Conservation (phyloP, 176 grass and related monocot genomes). For the Alloteropsis semialata region DNA sequence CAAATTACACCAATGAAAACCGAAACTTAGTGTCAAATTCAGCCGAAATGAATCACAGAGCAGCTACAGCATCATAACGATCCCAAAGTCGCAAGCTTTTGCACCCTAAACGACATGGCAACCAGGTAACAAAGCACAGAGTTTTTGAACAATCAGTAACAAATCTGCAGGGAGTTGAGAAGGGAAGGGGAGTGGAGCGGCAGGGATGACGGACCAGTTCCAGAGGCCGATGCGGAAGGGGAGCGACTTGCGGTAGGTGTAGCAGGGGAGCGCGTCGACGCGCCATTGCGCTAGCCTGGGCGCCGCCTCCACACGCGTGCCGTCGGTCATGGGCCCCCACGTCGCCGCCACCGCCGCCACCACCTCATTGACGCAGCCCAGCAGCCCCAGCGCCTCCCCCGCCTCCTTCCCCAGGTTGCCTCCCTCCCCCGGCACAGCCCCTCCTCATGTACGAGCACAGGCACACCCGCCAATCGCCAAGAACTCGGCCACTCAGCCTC, state of each 20-base stretch:
- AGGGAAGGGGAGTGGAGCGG: not conserved
- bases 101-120: not conserved
- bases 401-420: slow-evolving; percentile 80
- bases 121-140: not conserved
- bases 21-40: not conserved
- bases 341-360: slow-evolving; percentile 69
- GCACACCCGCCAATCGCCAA: not conserved
- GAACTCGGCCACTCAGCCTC: not conserved
- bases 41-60: not conserved
- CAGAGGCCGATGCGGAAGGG: slow-evolving; percentile 92
- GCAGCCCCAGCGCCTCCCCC: slow-evolving; percentile 70
- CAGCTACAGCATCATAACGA: not conserved
- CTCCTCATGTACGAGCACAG: slow-evolving; percentile 50
- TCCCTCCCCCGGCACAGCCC: slow-evolving; percentile 17
- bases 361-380: slow-evolving; percentile 97
- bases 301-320: slow-evolving; percentile 73
- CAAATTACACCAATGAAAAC: not conserved
- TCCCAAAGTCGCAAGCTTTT: not conserved
- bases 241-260: slow-evolving; percentile 86
- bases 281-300: slow-evolving; percentile 88
- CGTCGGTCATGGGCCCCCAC: slow-evolving; percentile 60
- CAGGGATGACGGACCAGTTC: slow-evolving; percentile 61
- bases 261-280: slow-evolving; percentile 71
- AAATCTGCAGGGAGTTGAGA: not conserved
- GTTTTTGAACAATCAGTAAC: not conserved